Evolutionary conservation across 768 basidiomycete genomes (phyloP), one percentile per base, ranked within the genome.

Genomic region (Rhodotorula graminis): DNA sequence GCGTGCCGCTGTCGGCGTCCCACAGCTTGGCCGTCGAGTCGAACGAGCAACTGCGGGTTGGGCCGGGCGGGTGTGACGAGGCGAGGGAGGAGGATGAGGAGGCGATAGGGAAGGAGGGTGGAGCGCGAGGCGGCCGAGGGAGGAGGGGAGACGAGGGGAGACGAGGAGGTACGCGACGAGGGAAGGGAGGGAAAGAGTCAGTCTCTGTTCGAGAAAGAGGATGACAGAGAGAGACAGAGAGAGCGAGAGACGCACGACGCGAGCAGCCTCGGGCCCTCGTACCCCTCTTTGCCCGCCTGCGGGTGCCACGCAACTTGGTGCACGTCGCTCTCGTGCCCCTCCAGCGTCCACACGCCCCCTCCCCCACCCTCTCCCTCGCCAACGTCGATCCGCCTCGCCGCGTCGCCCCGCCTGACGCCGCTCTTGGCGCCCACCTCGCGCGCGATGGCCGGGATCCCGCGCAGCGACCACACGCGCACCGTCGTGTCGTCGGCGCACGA

Each of bases 11-110:
- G 58, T 85, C 84, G 7, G 88, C 86, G 80, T 93, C 89, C 92
- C 92, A 95, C 44, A 95, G 75, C 55, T 90, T 87, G 10, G 89
- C 86, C 3, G 91, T 90, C 23, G 84, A 83, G 78, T 95, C 93
- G 78, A 92, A 92, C 10, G 91, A 91, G 18, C 88, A 86, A 15
- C 90, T 92, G 75, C 12, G 37, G 37, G 37, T 37, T 4, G 44
- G 44, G 44, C 2, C 8, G 44, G 44, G 44, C 2, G 44, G 31
- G 47, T n/a, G 10, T 15, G n/a, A 23, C 49, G 49, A 49, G 31
- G 8, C 9, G 14, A 21, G 23, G 19, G 33, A 42, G 18, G 16
- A 23, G 23, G 14, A 9, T 9, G 37, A 9, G 37, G 37, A 37
- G 37, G 37, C 4, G 37, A 37, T 37, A 37, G 37, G 9, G 37